Base-by-base conservation (phyloP, 768 basidiomycete genomes). In the Amanita subjunquillea region DNA sequence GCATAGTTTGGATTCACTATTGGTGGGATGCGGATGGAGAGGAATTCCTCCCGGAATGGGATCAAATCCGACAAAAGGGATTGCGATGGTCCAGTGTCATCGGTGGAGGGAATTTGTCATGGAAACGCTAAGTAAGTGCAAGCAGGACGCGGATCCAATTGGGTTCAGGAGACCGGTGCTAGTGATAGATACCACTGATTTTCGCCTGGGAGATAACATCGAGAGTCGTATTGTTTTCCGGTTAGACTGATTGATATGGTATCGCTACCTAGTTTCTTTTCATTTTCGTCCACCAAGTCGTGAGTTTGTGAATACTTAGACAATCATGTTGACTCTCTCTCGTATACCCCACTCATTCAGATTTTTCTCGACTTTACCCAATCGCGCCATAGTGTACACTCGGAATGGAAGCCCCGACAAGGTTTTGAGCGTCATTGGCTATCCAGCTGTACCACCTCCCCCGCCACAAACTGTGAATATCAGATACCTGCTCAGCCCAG, bases 401-500 rank as follows among this genome's bases (percentile, higher is more conserved):
- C 58, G 70, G 30, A 75, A 73, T 58, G 89, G 89, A 32, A 71
- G 78, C 42, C 85, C 87, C 3, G 56, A 73, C 9, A 62, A 74
- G n/a, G 85, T 87, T 34, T 70, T 91, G 44, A 68, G 65, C 6
- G 72, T 74, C 2, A 55, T 78, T 40, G 74, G 76, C 0, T 81
- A 77, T 58, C 77, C 77, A 0, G 55, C 71, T 1, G 70, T 83
- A 8, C 70, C 79, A 6, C 60, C 73, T 0, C 85, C 87, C 1
- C 59, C 71, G 5, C 70, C 79, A n/a, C 66, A 71, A 52, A 76
- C 82, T 0, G 66, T 82, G 34, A 87, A 87, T 62, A 63, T 91
- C 63, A 75, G 73, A 56, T 79, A 85, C 62, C 68, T 85, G 10
- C 73, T 88, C 20, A 74, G 86, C 4, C 85, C 89, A 7, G 78